These are phyloP conservation scores for Penicillium odoratum DNA, from an alignment of 495 filamentous ascomycete genomes.

Conservation along the genomic window DNA sequence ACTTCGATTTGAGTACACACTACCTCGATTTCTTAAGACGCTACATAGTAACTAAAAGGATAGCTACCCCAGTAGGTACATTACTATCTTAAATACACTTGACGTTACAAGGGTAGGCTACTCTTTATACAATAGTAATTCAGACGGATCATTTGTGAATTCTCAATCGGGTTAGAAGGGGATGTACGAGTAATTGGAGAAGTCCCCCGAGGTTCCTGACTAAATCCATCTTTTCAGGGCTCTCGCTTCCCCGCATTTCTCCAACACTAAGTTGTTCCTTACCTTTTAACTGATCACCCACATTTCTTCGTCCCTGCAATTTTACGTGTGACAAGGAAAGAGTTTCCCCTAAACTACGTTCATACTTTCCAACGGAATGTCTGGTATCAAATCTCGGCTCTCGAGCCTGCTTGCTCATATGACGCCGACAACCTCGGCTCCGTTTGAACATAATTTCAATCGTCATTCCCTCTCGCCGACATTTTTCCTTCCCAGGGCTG, in stretches of 20 bases:
- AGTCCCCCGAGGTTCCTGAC: no score
- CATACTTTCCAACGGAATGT: constrained; percentile 42
- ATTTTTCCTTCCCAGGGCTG: constrained; percentile 83
- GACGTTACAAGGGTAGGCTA: no score
- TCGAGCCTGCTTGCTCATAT: constrained; percentile 65
- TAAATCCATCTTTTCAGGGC: not conserved
- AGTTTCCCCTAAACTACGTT: not conserved
- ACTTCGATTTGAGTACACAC: no score
- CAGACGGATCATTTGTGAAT: no score
- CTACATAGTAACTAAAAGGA: no score
- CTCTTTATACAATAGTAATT: no score
- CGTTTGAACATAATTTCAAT: constrained; percentile 57
- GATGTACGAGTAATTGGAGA: no score
- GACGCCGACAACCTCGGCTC: constrained; percentile 34
- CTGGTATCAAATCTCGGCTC: constrained; percentile 55
- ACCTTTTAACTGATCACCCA: constrained; percentile 1
- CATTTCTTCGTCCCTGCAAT: not conserved
- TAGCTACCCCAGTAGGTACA: no score
- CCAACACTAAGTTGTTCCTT: not conserved
- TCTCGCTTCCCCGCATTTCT: constrained; percentile 31
- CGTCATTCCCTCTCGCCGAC: constrained; percentile 85
- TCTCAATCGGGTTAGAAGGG: no score
- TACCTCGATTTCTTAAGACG: no score
- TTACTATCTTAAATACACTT: no score
- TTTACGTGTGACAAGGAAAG: not conserved